Conservation (phyloP, 306 rosid species). For the Castanea crenata region DNA sequence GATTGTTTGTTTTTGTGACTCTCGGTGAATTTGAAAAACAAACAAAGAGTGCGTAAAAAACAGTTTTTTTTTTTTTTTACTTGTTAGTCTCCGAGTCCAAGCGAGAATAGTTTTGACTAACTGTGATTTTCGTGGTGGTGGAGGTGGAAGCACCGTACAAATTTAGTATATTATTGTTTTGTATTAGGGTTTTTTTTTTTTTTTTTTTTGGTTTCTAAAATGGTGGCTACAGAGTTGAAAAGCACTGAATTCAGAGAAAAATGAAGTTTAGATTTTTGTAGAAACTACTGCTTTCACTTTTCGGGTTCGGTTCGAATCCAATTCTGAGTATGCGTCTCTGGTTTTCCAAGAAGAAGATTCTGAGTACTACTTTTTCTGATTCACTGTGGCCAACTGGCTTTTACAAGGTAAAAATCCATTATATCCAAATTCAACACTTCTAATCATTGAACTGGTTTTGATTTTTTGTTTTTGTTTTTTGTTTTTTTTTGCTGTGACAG, state of each 20-base stretch:
- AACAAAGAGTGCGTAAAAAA: background rate
- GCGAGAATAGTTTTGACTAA: background rate
- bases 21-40: background rate
- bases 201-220: no score
- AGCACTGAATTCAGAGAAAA: background rate
- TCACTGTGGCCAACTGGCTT: conserved; percentile 27
- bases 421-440: conserved; percentile 11
- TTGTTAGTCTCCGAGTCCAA: background rate
- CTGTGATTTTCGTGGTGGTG: background rate
- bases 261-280: conserved; percentile 1
- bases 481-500: no score
- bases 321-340: conserved; percentile 10
- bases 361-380: background rate
- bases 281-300: conserved; percentile 5
- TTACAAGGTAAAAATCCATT: conserved; percentile 37
- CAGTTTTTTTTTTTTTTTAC: background rate
- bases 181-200: background rate
- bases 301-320: conserved; percentile 16
- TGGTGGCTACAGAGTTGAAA: no score
- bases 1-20: background rate
- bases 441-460: conserved; percentile 6
- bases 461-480: background rate
- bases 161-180: background rate
- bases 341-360: background rate
- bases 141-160: background rate